Percentiles rank a stretch among this genome's conserved stretches.
phyloP scores from a whole-genome alignment of 179 eudicot genomes.

The Beta macrorhiza region DNA sequence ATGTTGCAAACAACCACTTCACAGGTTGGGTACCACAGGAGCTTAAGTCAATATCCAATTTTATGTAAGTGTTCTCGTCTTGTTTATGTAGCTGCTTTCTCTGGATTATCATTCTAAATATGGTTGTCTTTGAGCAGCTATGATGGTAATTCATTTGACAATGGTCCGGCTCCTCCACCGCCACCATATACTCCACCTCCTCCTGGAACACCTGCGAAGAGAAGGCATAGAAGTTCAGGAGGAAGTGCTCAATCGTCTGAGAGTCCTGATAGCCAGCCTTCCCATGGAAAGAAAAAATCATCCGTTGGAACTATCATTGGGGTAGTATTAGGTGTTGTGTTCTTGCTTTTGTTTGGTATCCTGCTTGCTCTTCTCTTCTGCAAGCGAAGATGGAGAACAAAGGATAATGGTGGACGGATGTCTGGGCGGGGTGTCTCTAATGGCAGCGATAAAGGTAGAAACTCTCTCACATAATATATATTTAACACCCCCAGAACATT shows the following conservation, averaged over 20 bases:
- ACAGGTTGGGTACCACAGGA: conserved; percentile 87
- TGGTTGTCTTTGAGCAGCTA: conserved; percentile 44
- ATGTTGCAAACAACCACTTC: conserved; percentile 84
- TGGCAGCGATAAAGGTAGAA: conserved; percentile 55
- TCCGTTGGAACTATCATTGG: conserved; percentile 71
- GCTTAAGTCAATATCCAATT: conserved; percentile 64
- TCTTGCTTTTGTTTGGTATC: conserved; percentile 44
- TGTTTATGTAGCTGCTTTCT: conserved; percentile 17
- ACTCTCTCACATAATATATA: not conserved
- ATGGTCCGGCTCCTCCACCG: conserved; percentile 96
- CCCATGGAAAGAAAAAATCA: conserved; percentile 50
- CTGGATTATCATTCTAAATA: conserved; percentile 5
- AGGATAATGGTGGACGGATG: conserved; percentile 40
- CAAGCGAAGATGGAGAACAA: conserved; percentile 51
- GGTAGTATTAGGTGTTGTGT: conserved; percentile 54
- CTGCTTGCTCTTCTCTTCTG: conserved; percentile 61
- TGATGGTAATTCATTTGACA: conserved; percentile 76
- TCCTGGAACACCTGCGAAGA: conserved; percentile 58
- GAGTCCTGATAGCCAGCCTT: conserved; percentile 41
- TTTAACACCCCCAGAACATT: not conserved
- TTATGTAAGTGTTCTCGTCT: conserved; percentile 49
- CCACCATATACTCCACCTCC: conserved; percentile 90
- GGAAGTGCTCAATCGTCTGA: conserved; percentile 40
- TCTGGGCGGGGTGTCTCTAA: conserved; percentile 55
- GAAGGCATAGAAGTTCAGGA: conserved; percentile 43